Evolutionary conservation across 2,329 filamentous ascomycete genomes (phyloP).

Genomic region (Xylariaceae sp.): DNA sequence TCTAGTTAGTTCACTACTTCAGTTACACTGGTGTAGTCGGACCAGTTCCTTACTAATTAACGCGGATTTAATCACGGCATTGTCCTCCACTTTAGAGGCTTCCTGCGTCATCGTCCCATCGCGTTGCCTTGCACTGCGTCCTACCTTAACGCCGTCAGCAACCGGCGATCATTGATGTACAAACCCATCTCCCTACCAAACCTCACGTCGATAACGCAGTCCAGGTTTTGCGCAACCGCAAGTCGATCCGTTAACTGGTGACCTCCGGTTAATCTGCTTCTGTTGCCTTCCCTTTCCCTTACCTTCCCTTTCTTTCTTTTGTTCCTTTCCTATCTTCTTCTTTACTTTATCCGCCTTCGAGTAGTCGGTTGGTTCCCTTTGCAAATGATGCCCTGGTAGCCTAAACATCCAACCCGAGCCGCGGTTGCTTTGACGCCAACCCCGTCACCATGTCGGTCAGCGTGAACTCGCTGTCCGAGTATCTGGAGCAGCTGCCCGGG

Average conservation of each 20-base stretch:
- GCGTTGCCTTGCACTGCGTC: neutral
- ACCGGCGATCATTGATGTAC: neutral
- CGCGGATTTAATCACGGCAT: neutral
- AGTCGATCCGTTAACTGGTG: neutral
- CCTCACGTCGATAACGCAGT: neutral
- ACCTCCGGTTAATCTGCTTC: neutral
- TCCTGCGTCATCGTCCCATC: neutral
- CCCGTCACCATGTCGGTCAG: slow-evolving; percentile 29
- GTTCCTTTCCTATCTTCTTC: neutral
- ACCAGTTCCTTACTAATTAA: neutral
- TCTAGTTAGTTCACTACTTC: neutral
- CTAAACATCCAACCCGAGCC: slow-evolving; percentile 7
- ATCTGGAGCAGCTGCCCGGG: slow-evolving; percentile 85
- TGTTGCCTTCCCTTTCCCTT: neutral
- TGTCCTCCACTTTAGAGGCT: neutral
- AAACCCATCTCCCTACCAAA: neutral
- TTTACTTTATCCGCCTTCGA: neutral
- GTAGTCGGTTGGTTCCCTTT: neutral
- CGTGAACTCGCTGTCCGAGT: slow-evolving; percentile 65
- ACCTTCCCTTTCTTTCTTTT: neutral
- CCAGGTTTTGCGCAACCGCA: neutral
- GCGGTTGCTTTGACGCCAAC: slow-evolving; percentile 13
- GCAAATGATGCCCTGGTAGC: slow-evolving; percentile 13
- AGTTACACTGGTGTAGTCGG: neutral
- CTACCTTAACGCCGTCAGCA: neutral